Evolutionary conservation across 108 stramenopile genomes (phyloP).

Genomic region (Hondaea fermentalgiana): DNA sequence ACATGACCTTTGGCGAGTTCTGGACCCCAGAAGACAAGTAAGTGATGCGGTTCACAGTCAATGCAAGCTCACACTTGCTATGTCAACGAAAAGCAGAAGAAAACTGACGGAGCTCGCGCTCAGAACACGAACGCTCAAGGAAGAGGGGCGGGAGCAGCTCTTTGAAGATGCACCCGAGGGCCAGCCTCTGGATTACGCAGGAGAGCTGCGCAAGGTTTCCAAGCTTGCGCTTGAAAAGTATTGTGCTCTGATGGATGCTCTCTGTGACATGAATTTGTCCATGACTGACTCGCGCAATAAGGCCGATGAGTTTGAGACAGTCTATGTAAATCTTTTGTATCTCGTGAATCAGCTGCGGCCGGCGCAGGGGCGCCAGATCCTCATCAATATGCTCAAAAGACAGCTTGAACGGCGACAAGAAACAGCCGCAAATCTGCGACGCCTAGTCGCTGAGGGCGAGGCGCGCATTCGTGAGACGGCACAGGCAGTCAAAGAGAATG

Average conservation of each 20-base stretch:
- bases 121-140: not conserved
- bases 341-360: conserved; percentile 3
- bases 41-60: not conserved
- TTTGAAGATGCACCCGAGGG: not conserved
- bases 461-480: not conserved
- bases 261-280: not conserved
- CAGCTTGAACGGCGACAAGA: not conserved
- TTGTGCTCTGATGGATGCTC: not conserved
- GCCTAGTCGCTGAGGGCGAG: not conserved
- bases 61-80: not conserved
- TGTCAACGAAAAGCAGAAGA: not conserved
- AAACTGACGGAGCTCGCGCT: not conserved
- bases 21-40: conserved; percentile 1
- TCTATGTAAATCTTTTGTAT: not conserved
- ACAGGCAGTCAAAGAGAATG: not conserved
- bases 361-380: not conserved
- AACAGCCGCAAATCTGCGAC: not conserved
- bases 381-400: not conserved
- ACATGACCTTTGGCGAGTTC: not conserved
- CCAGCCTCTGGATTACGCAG: not conserved
- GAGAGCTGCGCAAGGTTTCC: not conserved
- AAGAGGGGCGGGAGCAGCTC: conserved; percentile 12
- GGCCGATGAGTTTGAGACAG: not conserved
- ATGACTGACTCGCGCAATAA: not conserved
- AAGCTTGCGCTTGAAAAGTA: not conserved